phyloP scores from a whole-genome alignment of 2,329 filamentous ascomycete species.

The Neopestalotiopsis sp. region DNA sequence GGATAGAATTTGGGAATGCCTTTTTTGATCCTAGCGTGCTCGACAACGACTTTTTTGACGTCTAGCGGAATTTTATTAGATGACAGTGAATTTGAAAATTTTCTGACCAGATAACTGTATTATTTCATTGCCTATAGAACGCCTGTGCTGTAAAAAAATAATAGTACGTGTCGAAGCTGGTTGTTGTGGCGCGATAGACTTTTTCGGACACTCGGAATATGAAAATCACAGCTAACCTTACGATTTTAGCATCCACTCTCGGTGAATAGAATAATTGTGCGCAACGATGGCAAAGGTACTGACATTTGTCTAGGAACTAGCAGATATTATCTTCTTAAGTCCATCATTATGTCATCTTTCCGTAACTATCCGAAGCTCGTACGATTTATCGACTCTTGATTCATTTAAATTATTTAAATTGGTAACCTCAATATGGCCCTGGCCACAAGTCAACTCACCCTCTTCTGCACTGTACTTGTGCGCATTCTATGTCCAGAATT shows the following conservation, averaged over 20 bases:
- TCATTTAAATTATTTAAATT: too few relatives aligned
- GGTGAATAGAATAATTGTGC: constrained; percentile 8
- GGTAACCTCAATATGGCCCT: too few relatives aligned
- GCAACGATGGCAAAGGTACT: not conserved
- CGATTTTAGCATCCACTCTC: constrained; percentile 8
- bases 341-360: not conserved
- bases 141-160: too few relatives aligned
- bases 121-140: too few relatives aligned
- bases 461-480: not conserved
- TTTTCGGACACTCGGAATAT: constrained; percentile 12
- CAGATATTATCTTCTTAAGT: not conserved
- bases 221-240: not conserved
- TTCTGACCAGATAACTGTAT: too few relatives aligned
- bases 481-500: not conserved
- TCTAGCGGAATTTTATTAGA: too few relatives aligned
- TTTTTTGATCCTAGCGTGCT: too few relatives aligned
- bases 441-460: not conserved
- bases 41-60: too few relatives aligned
- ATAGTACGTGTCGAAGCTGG: too few relatives aligned
- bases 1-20: too few relatives aligned
- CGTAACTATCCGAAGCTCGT: not conserved
- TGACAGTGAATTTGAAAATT: too few relatives aligned
- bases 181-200: too few relatives aligned
- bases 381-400: not conserved
- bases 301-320: not conserved